Base-by-base conservation (phyloP, 441 rosid genomes). In the Erodium moschatum region DNA sequence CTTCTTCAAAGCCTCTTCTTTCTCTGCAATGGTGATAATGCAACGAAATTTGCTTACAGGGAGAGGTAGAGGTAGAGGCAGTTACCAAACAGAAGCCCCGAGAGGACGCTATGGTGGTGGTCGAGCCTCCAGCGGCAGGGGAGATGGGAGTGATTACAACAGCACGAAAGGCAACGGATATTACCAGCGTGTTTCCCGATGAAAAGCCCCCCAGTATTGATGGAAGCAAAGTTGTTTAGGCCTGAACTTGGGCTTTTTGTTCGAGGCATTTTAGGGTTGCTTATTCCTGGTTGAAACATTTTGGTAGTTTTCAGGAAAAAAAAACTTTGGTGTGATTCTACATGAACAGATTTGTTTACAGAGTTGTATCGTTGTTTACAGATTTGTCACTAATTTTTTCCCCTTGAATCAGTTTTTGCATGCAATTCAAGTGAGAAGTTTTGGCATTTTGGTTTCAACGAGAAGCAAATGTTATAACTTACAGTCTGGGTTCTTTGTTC, bases 131-230 rank as follows among this genome's bases (percentile, higher is more conserved):
- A 2, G 27, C 27, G 56, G 56, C 16, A 48, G 56, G 12, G 56
- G 56, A 48, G 56, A n/a, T n/a, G 79, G 84, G 13, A 72, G 18
- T n/a, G 56, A 48, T 12, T 84, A 5, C 94, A 67, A 70, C 84
- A 86, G 89, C 67, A 48, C 79, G 6, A 84, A 95, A 75, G 94
- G 97, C 74, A 90, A 91, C 31, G 96, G 91, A 54, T 83, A 80
- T 77, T 75, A 85, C 74, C 86, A 82, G 81, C 91, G 92, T 9
- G 81, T 85, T 69, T 74, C 85, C 1, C 83, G 85, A 73, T 86
- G 20, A 58, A 48, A 48, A n/a, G 15, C 18, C 6, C 38, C 38
- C 38, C 38, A 18, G 12, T 48, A 44, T 44, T 10, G 50, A 44
- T 44, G 50, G 50, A 44, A 44, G 50, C 50, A 12, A 44, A 44